Percentiles rank a stretch among this genome's conserved stretches.
Conservation (phyloP, 331 rosid species). For the Quercus lobata region DNA sequence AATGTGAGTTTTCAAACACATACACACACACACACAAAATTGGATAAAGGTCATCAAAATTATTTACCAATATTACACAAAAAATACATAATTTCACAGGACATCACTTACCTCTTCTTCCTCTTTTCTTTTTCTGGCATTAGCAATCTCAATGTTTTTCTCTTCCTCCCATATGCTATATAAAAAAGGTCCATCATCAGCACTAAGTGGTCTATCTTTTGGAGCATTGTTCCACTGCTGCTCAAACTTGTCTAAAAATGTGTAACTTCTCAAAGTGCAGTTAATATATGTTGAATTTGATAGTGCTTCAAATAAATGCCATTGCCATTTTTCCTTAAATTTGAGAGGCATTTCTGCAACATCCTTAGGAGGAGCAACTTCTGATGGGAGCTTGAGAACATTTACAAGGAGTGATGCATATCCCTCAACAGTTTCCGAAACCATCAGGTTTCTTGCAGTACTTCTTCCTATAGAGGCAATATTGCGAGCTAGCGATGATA, state of each 20-base stretch:
- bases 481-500: slow-evolving; percentile 67
- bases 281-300: slow-evolving; percentile 44
- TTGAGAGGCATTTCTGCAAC: slow-evolving; percentile 57
- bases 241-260: slow-evolving; percentile 64
- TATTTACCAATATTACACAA: not conserved
- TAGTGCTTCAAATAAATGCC: slow-evolving; percentile 67
- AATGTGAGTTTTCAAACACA: not conserved
- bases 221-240: slow-evolving; percentile 62
- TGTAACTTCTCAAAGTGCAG: slow-evolving; percentile 40
- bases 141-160: slow-evolving; percentile 40
- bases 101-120: slow-evolving; percentile 72
- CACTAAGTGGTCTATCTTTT: slow-evolving; percentile 31
- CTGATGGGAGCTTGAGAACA: slow-evolving; percentile 77
- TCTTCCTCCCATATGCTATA: slow-evolving; percentile 95
- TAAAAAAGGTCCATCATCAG: slow-evolving; percentile 49
- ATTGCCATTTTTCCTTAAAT: slow-evolving; percentile 77
- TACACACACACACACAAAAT: not conserved
- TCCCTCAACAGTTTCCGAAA: slow-evolving; percentile 64
- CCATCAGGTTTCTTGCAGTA: slow-evolving; percentile 70
- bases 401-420: slow-evolving; percentile 67
- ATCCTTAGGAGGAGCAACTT: slow-evolving; percentile 61
- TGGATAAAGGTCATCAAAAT: not conserved
- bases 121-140: slow-evolving; percentile 61
- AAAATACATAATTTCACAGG: too few species aligned
- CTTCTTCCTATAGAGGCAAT: slow-evolving; percentile 72